Evolutionary conservation across 2,329 filamentous ascomycete genomes (phyloP), one percentile per base, ranked within the genome.

Genomic region (Beauveria scarabaeidicola): DNA sequence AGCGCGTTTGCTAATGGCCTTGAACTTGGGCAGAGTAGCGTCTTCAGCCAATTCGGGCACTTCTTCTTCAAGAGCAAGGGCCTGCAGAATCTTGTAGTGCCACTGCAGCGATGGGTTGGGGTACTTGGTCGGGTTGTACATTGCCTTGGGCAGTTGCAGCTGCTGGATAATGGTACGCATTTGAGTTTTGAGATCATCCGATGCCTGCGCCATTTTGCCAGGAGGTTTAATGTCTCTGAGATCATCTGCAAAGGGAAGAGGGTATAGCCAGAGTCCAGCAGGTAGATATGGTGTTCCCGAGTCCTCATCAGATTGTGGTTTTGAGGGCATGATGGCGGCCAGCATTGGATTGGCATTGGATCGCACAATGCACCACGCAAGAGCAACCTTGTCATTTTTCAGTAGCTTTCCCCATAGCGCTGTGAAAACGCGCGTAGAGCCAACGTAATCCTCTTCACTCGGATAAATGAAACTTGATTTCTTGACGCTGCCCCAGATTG

Each of bases 81-180:
- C 88, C 73, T 99, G 94, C 0, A 99, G 77, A 50, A 99, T 96
- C 63, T 85, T 87, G 77, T 97, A 99, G 75, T 97, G 94, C 92
- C 93, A 99, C 74, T 99, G 94, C 25, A 99, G 78, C 9, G 89
- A 83, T 10, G 92, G 91, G 63, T 99, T 99, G 0, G 94, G 90
- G 68, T 97, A 97, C 68, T 88, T 94, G 1, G 79, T 77, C 1
- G 93, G 92, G 65, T 96, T 88, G 69, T 95, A 99, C 36, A 83
- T 79, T 6, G 83, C 91, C 68, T 90, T 92, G 0, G 94, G 94
- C 8, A 99, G 82, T 69, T 96, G 91, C 0, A 97, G 77, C 65
- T 96, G 91, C 69, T 94, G 88, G 2, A 97, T 78, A 4, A 97
- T 83, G 6, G 81, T 81, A 52, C 90, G 83, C 92, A 97, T 97